A percentile compares a stretch with the other conserved stretches of the same genome.
These are phyloP conservation scores for Clonostachys rhizophaga DNA, from an alignment of 2,329 filamentous ascomycete species.

Conservation along the genomic window DNA sequence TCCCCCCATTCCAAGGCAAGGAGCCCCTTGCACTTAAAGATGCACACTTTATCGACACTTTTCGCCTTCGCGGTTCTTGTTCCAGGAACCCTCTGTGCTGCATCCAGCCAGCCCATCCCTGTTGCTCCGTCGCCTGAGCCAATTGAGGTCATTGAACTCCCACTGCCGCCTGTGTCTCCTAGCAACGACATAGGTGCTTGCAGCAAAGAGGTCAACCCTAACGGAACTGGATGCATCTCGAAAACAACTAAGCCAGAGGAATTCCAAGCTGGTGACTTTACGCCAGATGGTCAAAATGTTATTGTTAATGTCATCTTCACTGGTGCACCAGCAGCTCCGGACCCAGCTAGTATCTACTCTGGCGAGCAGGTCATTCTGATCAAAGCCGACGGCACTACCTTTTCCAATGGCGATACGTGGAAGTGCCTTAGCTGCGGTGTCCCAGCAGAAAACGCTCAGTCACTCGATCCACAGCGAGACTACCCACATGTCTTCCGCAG, in stretches of 20 bases:
- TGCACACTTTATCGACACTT: no score
- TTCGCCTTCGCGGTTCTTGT: no score
- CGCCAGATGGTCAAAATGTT: constrained; percentile 30
- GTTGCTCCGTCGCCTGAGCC: neutral
- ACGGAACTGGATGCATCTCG: neutral
- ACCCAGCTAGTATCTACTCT: constrained; percentile 30
- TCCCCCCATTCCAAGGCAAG: no score
- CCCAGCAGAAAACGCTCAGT: neutral
- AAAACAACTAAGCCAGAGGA: neutral
- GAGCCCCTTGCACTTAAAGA: no score
- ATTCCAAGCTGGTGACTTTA: neutral
- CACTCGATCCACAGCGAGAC: neutral
- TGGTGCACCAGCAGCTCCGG: constrained; percentile 28
- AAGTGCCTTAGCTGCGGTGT: constrained; percentile 30
- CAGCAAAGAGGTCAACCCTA: neutral
- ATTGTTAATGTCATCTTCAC: constrained; percentile 26
- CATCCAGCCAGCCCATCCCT: no score
- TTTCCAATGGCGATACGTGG: constrained; percentile 35
- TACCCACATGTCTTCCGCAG: neutral
- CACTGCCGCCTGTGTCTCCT: neutral
- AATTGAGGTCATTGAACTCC: neutral
- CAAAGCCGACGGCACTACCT: constrained; percentile 29
- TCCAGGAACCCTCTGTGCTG: no score
- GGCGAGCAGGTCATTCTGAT: constrained; percentile 33
- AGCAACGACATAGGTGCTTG: neutral